A percentile compares a stretch with the other conserved stretches of the same genome.
Conservation (phyloP, 495 filamentous ascomycete species). For the Aspergillus steynii region DNA sequence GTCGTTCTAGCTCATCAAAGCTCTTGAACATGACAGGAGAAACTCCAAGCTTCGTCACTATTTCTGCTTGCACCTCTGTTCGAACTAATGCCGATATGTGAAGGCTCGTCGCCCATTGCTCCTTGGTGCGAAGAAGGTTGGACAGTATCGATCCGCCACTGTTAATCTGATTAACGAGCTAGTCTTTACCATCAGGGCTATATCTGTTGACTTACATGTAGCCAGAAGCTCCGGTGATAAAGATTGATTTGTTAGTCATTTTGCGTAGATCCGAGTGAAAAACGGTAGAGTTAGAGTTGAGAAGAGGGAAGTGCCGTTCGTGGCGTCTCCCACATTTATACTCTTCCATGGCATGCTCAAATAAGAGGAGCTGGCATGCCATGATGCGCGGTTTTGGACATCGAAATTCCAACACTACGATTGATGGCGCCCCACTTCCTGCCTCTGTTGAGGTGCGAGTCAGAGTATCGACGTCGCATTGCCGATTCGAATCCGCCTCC, state of each 20-base stretch:
- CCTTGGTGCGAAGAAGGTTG: not conserved
- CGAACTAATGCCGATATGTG: not conserved
- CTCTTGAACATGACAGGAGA: not conserved
- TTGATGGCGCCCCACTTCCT: too few species aligned
- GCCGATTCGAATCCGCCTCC: too few species aligned
- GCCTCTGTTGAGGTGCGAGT: too few species aligned
- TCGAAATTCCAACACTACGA: too few species aligned
- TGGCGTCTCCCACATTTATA: too few species aligned
- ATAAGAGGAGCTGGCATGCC: too few species aligned
- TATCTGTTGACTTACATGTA: slow-evolving; percentile 9
- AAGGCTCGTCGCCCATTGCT: not conserved
- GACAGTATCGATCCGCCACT: not conserved
- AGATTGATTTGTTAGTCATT: not conserved
- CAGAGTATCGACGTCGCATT: too few species aligned
- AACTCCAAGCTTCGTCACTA: not conserved
- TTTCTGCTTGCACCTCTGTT: not conserved
- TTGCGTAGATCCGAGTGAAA: too few species aligned
- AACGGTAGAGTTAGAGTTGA: too few species aligned
- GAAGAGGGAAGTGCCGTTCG: too few species aligned
- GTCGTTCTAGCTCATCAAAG: not conserved
- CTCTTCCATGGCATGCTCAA: too few species aligned
- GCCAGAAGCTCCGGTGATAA: slow-evolving; percentile 12
- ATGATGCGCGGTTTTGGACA: too few species aligned
- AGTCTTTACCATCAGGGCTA: not conserved
- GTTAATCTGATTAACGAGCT: not conserved